phyloP scores from a whole-genome alignment of 2,329 filamentous ascomycete genomes.

The Corynespora cassiicola region DNA sequence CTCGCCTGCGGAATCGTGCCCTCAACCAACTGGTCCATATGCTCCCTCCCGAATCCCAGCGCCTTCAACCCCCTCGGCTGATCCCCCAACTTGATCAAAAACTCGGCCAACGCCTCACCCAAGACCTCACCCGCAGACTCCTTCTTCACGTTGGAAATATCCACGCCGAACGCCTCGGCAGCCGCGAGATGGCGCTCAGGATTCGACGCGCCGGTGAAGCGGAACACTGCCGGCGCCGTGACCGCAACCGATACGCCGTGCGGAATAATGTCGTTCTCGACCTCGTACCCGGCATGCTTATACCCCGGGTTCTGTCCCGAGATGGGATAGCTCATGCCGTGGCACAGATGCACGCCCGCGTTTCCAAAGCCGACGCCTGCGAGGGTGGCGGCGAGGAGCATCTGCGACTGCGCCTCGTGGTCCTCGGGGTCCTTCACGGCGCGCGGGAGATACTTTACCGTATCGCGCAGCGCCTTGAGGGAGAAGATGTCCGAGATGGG shows the following conservation, averaged over 20 bases:
- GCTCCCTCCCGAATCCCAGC: slow-evolving; percentile 76
- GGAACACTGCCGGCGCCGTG: slow-evolving; percentile 90
- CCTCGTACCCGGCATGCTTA: slow-evolving; percentile 84
- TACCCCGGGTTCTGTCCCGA: slow-evolving; percentile 94
- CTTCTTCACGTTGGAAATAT: slow-evolving; percentile 83
- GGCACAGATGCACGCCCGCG: slow-evolving; percentile 89
- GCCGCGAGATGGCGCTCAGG: slow-evolving; percentile 90
- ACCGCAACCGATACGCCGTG: slow-evolving; percentile 96
- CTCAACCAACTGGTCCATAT: slow-evolving; percentile 86
- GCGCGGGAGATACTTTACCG: slow-evolving; percentile 90
- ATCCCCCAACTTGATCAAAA: slow-evolving; percentile 83
- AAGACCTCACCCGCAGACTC: slow-evolving; percentile 91
- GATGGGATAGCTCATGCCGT: slow-evolving; percentile 97
- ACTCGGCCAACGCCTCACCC: slow-evolving; percentile 80
- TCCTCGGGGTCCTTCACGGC: slow-evolving; percentile 89
- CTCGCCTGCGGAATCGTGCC: slow-evolving; percentile 91
- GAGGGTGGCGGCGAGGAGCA: slow-evolving; percentile 92
- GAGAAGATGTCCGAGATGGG: slow-evolving; percentile 98
- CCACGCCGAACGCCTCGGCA: slow-evolving; percentile 89
- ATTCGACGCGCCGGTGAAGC: slow-evolving; percentile 89
- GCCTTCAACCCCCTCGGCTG: slow-evolving; percentile 87
- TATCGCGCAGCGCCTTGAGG: slow-evolving; percentile 79
- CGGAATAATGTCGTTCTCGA: slow-evolving; percentile 81
- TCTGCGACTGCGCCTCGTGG: slow-evolving; percentile 89
- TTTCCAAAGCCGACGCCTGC: slow-evolving; percentile 98